Evolutionary conservation across 73 alveolate species (phyloP).

Genomic region (Blepharisma japonicum): DNA sequence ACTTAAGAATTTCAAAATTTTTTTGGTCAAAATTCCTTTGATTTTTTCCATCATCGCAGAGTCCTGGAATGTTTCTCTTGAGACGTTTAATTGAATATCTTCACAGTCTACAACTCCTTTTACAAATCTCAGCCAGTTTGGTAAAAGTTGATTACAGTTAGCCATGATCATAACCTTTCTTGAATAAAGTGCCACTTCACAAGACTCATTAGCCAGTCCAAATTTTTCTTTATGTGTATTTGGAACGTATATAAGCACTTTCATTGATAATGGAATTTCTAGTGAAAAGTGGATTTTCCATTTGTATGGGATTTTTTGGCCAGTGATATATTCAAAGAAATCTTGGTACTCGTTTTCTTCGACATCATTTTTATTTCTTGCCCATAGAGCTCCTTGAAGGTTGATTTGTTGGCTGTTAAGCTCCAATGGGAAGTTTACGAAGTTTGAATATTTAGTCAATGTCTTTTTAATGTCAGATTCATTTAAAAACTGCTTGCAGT

Average conservation of each 20-base stretch:
- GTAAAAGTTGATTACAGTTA: conserved; percentile 63
- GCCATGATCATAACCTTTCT: conserved; percentile 68
- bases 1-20: conserved; percentile 51
- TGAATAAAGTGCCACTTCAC: conserved; percentile 67
- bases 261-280: conserved; percentile 73
- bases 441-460: conserved; percentile 58
- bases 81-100: conserved; percentile 71
- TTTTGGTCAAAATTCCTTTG: conserved; percentile 60
- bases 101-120: conserved; percentile 85
- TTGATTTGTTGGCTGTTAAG: conserved; percentile 60
- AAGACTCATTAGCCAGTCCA: conserved; percentile 63
- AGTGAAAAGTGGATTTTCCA: conserved; percentile 62
- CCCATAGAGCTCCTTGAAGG: conserved; percentile 66
- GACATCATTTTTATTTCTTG: conserved; percentile 57
- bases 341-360: conserved; percentile 60
- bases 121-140: conserved; percentile 71
- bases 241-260: conserved; percentile 67
- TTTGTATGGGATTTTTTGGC: conserved; percentile 57
- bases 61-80: conserved; percentile 72
- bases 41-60: conserved; percentile 61
- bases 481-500: conserved; percentile 45
- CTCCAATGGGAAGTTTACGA: conserved; percentile 60
- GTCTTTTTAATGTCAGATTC: conserved; percentile 47
- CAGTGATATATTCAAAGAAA: conserved; percentile 62
- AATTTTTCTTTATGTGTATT: conserved; percentile 62